A percentile compares a stretch with the other conserved stretches of the same genome.
Evolutionary conservation across 495 filamentous ascomycete genomes (phyloP).

Genomic region (Daldinia caldariorum): DNA sequence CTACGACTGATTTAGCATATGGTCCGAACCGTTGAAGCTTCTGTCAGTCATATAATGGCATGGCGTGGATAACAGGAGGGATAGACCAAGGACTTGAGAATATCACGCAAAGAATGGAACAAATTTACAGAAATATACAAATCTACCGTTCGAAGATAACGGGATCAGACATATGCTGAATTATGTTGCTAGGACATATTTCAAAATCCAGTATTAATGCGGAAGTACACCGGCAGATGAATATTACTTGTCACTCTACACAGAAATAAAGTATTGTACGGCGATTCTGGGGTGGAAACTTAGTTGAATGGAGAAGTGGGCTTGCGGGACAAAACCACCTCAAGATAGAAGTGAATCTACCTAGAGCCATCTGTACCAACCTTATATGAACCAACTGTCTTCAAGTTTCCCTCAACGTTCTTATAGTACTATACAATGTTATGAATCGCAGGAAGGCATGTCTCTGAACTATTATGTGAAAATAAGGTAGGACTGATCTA

Average conservation of each 20-base stretch:
- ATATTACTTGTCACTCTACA: not conserved
- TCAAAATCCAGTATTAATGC: no score
- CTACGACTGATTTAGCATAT: constrained; percentile 23
- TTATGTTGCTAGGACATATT: no score
- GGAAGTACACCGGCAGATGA: no score
- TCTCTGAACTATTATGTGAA: no score
- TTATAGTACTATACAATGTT: not conserved
- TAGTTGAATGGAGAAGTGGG: not conserved
- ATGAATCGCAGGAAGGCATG: no score
- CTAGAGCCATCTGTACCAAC: not conserved
- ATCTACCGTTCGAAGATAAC: not conserved
- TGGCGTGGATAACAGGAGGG: not conserved
- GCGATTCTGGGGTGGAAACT: not conserved
- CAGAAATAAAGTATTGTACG: not conserved
- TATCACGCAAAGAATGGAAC: not conserved
- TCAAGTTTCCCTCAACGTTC: not conserved
- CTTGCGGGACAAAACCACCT: not conserved
- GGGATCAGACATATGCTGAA: not conserved
- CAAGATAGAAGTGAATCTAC: not conserved
- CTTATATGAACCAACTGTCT: not conserved
- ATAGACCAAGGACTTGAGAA: not conserved
- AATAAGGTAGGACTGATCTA: not conserved
- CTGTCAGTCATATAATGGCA: not conserved
- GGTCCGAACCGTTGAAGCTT: constrained; percentile 1
- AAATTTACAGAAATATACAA: not conserved